Evolutionary conservation across 176 grass and related monocot genomes (phyloP).

Genomic region (Cenchrus americanus): DNA sequence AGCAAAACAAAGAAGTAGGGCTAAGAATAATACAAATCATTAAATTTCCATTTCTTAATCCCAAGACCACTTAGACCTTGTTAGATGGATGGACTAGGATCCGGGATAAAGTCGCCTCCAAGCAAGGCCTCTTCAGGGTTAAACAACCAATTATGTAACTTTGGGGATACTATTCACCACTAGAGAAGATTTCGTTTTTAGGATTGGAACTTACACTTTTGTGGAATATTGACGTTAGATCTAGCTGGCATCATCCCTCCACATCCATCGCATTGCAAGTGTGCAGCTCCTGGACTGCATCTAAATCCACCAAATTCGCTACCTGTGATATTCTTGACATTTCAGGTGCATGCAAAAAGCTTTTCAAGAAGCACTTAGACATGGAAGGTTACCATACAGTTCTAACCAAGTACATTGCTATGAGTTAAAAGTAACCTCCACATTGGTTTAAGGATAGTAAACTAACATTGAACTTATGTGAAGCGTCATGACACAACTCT

Average conservation of each 20-base stretch:
- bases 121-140: neutral
- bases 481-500: neutral
- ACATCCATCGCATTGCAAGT: constrained; percentile 82
- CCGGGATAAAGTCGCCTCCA: neutral
- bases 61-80: neutral
- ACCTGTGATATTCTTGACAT: constrained; percentile 55
- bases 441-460: neutral
- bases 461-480: neutral
- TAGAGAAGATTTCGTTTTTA: constrained; percentile 30
- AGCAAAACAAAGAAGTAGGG: neutral
- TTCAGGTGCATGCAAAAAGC: constrained; percentile 32
- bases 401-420: constrained; percentile 4
- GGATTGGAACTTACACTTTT: constrained; percentile 65
- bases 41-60: constrained; percentile 19
- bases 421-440: neutral
- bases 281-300: constrained; percentile 66
- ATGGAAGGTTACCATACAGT: constrained; percentile 9
- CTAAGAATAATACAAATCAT: neutral
- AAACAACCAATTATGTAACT: constrained; percentile 7
- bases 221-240: constrained; percentile 62
- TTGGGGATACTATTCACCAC: neutral
- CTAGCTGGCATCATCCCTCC: constrained; percentile 79
- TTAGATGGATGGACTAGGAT: neutral
- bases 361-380: constrained; percentile 11
- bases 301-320: constrained; percentile 84